These are phyloP conservation scores for Vanrija sp. DNA, from an alignment of 1,284 basidiomycete genomes.

Conservation along the genomic window DNA sequence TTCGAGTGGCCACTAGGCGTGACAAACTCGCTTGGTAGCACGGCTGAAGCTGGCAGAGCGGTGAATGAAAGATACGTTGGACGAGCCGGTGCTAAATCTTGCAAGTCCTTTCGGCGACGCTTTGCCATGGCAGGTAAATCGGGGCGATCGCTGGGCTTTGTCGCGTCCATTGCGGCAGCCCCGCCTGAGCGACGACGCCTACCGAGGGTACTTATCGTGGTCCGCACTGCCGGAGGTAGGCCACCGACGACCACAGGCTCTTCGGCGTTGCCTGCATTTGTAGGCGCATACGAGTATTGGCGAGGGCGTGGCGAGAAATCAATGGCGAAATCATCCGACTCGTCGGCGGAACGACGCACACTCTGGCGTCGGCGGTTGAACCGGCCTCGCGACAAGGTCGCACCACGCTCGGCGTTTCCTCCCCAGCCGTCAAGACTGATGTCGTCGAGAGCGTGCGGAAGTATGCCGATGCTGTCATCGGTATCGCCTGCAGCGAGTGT, in stretches of 20 bases:
- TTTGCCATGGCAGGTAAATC: no score
- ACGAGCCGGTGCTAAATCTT: not conserved
- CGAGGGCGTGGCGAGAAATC: not conserved
- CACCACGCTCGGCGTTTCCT: constrained; percentile 8
- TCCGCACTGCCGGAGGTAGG: no score
- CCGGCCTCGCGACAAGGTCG: constrained; percentile 11
- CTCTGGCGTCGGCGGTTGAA: constrained; percentile 17
- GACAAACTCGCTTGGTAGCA: constrained; percentile 8
- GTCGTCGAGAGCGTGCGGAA: not conserved
- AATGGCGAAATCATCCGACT: not conserved
- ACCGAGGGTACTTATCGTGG: no score
- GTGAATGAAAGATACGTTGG: constrained; percentile 52
- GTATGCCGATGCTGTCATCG: not conserved
- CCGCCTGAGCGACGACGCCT: not conserved
- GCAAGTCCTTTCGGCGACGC: no score
- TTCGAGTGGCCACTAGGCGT: constrained; percentile 2
- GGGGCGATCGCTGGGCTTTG: not conserved
- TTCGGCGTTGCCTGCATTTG: not conserved
- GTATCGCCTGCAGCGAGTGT: not conserved
- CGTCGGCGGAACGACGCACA: constrained; percentile 6
- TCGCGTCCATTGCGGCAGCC: no score
- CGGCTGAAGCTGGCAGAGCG: constrained; percentile 6
- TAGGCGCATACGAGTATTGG: not conserved
- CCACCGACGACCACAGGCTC: not conserved
- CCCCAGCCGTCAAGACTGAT: constrained; percentile 15